A percentile compares a stretch with the other conserved stretches of the same genome.
phyloP scores from a whole-genome alignment of 768 basidiomycete species.

The Auricularia auricula-judae region DNA sequence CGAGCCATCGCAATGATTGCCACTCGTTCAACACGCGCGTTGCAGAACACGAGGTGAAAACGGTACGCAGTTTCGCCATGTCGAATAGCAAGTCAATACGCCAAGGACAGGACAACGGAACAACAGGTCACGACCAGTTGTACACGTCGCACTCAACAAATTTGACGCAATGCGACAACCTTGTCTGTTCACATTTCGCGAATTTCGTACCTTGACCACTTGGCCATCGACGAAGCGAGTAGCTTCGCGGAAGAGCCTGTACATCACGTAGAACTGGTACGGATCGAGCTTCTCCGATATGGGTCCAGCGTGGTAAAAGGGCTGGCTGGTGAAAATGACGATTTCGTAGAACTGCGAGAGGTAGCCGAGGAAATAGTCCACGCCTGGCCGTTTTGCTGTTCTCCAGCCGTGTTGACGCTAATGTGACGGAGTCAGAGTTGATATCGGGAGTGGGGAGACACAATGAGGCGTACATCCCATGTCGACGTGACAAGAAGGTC shows the following conservation, averaged over 20 bases:
- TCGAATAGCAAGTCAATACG: no score
- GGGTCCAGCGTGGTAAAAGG: conserved; percentile 41
- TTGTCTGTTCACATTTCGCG: no score
- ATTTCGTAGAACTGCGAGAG: conserved; percentile 97
- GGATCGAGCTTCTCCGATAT: conserved; percentile 91
- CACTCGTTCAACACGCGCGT: neutral
- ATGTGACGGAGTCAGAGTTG: conserved; percentile 1
- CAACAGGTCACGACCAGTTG: no score
- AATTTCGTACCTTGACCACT: conserved; percentile 61
- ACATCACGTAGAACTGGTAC: conserved; percentile 79
- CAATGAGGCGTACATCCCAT: conserved; percentile 71
- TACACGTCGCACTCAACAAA: no score
- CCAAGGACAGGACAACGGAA: no score
- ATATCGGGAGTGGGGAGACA: neutral
- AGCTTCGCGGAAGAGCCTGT: conserved; percentile 87
- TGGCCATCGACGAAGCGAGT: conserved; percentile 75
- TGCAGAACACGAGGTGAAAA: no score
- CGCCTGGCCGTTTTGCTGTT: conserved; percentile 94
- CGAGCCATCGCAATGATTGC: neutral
- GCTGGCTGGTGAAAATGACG: conserved; percentile 88
- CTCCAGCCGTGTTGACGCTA: conserved; percentile 92
- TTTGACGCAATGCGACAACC: no score
- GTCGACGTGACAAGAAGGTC: conserved; percentile 84
- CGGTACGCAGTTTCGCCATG: no score
- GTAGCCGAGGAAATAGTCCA: conserved; percentile 96